Evolutionary conservation across 1,284 basidiomycete species (phyloP).

Genomic region (Puccinia triticina): DNA sequence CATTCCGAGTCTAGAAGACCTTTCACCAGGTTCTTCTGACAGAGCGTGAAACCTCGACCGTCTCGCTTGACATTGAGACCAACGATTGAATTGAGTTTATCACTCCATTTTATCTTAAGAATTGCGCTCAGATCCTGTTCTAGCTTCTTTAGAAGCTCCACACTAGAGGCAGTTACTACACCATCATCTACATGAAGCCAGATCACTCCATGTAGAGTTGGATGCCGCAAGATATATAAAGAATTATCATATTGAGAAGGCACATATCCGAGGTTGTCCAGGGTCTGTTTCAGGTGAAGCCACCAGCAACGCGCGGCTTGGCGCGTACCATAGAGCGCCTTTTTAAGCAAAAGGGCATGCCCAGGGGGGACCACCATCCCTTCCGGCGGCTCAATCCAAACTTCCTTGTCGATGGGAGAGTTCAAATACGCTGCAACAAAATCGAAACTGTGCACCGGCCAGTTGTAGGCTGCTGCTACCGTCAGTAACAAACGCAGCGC

Average conservation of each 20-base stretch:
- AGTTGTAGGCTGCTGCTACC: not conserved
- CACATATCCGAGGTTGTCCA: not conserved
- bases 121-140: not conserved
- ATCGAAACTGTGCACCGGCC: constrained; percentile 10
- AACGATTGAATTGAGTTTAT: not conserved
- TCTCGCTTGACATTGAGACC: not conserved
- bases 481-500: not conserved
- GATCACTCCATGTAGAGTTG: not conserved
- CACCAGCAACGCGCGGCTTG: constrained; percentile 33
- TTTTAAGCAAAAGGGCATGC: not conserved
- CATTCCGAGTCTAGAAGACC: too few relatives aligned
- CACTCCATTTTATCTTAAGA: not conserved
- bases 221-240: not conserved
- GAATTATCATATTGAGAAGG: not conserved
- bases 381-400: constrained; percentile 15
- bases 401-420: not conserved
- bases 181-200: constrained; percentile 43
- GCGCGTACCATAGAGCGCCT: constrained; percentile 26
- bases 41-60: not conserved
- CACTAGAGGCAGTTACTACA: not conserved
- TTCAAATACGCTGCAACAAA: constrained; percentile 35
- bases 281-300: not conserved
- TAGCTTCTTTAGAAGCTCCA: not conserved
- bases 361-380: not conserved
- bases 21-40: not conserved